phyloP scores from a whole-genome alignment of 495 filamentous ascomycete species.

The Penicillium angulare region DNA sequence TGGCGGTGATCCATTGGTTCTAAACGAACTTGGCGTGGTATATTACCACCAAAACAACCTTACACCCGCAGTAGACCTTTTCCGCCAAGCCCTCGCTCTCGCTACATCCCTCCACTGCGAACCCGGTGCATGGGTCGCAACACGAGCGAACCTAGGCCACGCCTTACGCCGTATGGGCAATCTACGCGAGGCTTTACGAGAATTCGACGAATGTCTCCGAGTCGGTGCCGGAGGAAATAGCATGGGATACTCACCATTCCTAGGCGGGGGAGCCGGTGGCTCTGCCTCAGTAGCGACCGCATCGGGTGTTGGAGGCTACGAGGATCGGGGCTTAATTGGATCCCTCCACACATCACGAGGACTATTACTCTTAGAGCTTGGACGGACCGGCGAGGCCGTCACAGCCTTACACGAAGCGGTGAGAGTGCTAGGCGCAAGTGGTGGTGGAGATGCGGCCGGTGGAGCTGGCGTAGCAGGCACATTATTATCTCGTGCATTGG shows the following conservation, averaged over 20 bases:
- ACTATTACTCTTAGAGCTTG: slow-evolving; percentile 68
- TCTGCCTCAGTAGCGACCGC: slow-evolving; percentile 32
- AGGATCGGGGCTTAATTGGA: slow-evolving; percentile 45
- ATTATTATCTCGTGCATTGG: slow-evolving; percentile 68
- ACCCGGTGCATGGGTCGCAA: slow-evolving; percentile 80
- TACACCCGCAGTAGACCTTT: slow-evolving; percentile 67
- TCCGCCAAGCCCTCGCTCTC: slow-evolving; percentile 69
- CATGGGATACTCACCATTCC: slow-evolving; percentile 40
- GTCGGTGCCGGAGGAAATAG: slow-evolving; percentile 70
- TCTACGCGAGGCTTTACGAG: slow-evolving; percentile 66
- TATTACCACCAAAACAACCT: slow-evolving; percentile 88
- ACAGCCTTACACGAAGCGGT: slow-evolving; percentile 70
- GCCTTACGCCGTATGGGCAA: slow-evolving; percentile 72
- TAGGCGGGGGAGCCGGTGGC: slow-evolving; percentile 37
- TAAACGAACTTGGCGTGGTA: slow-evolving; percentile 95
- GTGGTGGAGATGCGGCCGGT: slow-evolving; percentile 58
- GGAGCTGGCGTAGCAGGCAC: slow-evolving; percentile 72
- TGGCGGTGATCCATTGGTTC: slow-evolving; percentile 73
- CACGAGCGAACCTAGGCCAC: slow-evolving; percentile 85
- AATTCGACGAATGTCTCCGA: slow-evolving; percentile 80
- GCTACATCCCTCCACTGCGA: slow-evolving; percentile 79
- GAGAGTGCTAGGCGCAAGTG: slow-evolving; percentile 44
- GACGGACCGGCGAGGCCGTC: slow-evolving; percentile 64
- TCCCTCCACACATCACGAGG: slow-evolving; percentile 53
- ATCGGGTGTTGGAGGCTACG: slow-evolving; percentile 45